phyloP scores from a whole-genome alignment of 805 yeast genomes.

The Spathaspora passalidarum region DNA sequence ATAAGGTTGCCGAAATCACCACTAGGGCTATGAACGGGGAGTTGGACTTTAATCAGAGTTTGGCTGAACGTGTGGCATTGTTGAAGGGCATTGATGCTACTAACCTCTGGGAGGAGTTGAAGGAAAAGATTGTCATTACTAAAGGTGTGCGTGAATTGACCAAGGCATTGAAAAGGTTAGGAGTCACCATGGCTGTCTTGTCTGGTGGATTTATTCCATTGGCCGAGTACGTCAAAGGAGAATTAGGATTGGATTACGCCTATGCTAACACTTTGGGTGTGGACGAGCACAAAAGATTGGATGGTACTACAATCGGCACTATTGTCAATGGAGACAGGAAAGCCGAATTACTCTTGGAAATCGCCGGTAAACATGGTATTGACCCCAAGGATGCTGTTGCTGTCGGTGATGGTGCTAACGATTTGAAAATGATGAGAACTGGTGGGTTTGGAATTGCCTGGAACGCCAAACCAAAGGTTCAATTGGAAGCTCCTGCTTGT shows the following conservation, averaged over 20 bases:
- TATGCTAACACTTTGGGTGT: slow-evolving; percentile 69
- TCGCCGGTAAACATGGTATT: slow-evolving; percentile 55
- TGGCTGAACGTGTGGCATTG: slow-evolving; percentile 71
- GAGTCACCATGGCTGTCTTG: slow-evolving; percentile 76
- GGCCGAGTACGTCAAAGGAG: slow-evolving; percentile 68
- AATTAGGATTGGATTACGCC: slow-evolving; percentile 78
- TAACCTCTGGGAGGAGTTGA: slow-evolving; percentile 74
- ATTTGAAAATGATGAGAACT: slow-evolving; percentile 82
- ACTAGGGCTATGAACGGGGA: slow-evolving; percentile 97
- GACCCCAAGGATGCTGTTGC: slow-evolving; percentile 62
- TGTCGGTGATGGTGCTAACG: slow-evolving; percentile 97
- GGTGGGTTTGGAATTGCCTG: slow-evolving; percentile 97
- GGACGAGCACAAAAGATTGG: slow-evolving; percentile 48
- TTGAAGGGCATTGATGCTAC: slow-evolving; percentile 76
- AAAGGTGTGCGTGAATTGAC: slow-evolving; percentile 80
- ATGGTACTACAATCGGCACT: slow-evolving; percentile 76
- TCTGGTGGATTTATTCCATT: slow-evolving; percentile 94
- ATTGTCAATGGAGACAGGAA: slow-evolving; percentile 85
- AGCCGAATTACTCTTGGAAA: slow-evolving; percentile 64
- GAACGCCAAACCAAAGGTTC: slow-evolving; percentile 96
- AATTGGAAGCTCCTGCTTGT: slow-evolving; percentile 74
- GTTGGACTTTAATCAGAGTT: slow-evolving; percentile 81
- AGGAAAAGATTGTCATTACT: slow-evolving; percentile 68
- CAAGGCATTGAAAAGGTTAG: slow-evolving; percentile 54
- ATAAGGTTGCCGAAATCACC: slow-evolving; percentile 82